Conservation (phyloP, 331 rosid species). For the Stylosanthes scabra region DNA sequence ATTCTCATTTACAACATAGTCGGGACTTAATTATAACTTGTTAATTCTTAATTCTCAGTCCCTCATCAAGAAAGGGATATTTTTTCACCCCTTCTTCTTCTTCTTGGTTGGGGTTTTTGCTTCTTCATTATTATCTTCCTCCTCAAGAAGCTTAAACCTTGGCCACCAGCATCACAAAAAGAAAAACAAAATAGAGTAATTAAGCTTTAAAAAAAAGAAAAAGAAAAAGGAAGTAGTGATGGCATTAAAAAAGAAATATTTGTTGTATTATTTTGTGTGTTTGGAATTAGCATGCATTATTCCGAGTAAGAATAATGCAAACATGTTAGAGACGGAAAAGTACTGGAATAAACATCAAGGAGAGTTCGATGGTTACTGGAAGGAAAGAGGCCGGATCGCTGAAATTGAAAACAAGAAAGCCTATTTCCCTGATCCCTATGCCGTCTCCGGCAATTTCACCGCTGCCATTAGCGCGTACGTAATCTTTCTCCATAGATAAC, state of each 20-base stretch:
- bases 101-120: neutral
- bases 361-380: conserved; percentile 64
- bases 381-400: conserved; percentile 46
- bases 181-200: too few relatives aligned
- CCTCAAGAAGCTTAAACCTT: conserved; percentile 4
- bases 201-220: too few relatives aligned
- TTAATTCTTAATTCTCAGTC: neutral
- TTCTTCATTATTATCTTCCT: neutral
- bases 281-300: conserved; percentile 5
- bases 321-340: conserved; percentile 32
- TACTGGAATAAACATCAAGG: conserved; percentile 39
- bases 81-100: neutral
- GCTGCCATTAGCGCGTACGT: conserved; percentile 44
- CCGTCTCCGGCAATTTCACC: conserved; percentile 47
- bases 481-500: too few relatives aligned
- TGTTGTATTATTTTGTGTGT: conserved; percentile 33
- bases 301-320: conserved; percentile 31
- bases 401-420: conserved; percentile 28
- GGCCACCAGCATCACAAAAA: neutral
- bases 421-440: conserved; percentile 47
- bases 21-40: neutral
- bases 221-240: too few relatives aligned
- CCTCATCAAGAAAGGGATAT: neutral
- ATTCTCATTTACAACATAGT: neutral
- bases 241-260: neutral